These are phyloP conservation scores for Trichodelitschia bisporula DNA, from an alignment of 495 filamentous ascomycete species.

Conservation along the genomic window DNA sequence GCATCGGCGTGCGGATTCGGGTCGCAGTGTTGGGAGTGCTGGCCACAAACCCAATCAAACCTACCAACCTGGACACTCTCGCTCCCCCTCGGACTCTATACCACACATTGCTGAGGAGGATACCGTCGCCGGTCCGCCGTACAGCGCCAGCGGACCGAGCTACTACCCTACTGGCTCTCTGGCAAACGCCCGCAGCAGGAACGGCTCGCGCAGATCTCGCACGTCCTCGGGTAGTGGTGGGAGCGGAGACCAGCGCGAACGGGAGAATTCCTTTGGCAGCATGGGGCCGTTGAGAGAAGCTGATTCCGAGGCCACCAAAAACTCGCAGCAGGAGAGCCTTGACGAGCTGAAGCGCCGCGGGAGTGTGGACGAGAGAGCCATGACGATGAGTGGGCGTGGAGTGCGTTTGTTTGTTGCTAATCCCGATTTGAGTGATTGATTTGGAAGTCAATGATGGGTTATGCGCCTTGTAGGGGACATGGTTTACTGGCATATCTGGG, in stretches of 20 bases:
- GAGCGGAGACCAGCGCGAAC: slow-evolving; percentile 23
- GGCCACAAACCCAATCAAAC: neutral
- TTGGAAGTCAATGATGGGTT: neutral
- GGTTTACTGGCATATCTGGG: too few species aligned
- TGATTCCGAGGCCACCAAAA: neutral
- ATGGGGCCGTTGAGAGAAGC: slow-evolving; percentile 19
- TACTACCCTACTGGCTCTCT: slow-evolving; percentile 20
- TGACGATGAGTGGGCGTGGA: slow-evolving; percentile 51
- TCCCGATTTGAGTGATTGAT: slow-evolving; percentile 49
- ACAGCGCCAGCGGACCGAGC: slow-evolving; percentile 6
- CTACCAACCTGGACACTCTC: neutral
- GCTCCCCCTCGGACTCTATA: neutral
- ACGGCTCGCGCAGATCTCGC: slow-evolving; percentile 7
- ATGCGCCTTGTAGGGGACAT: too few species aligned
- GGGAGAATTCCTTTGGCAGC: slow-evolving; percentile 29
- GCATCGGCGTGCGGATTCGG: neutral
- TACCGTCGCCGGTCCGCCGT: slow-evolving; percentile 38
- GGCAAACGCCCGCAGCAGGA: slow-evolving; percentile 16
- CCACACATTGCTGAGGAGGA: too few species aligned
- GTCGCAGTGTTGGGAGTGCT: too few species aligned
- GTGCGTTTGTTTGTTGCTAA: slow-evolving; percentile 84
- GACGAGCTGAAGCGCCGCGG: slow-evolving; percentile 64
- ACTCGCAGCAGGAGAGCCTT: slow-evolving; percentile 40
- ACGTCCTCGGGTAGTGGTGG: slow-evolving; percentile 10
- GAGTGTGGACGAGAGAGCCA: slow-evolving; percentile 81